phyloP scores from a whole-genome alignment of 441 rosid species.

The Pelargonium australe region DNA sequence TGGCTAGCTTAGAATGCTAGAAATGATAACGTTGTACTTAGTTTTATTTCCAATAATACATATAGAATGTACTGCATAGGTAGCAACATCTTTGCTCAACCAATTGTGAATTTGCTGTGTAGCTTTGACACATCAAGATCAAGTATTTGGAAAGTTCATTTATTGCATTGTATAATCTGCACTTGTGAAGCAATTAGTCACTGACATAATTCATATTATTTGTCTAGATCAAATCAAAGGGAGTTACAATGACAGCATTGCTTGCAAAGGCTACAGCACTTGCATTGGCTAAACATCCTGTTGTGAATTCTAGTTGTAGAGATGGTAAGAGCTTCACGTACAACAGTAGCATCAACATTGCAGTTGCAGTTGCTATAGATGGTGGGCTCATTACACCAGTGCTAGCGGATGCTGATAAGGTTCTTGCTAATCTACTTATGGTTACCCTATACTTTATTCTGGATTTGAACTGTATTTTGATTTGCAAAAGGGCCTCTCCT shows the following conservation, averaged over 20 bases:
- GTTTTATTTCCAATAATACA: too few species aligned
- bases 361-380: conserved; percentile 88
- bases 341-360: conserved; percentile 71
- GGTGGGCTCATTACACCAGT: conserved; percentile 92
- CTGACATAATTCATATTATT: conserved; percentile 9
- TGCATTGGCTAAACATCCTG: conserved; percentile 73
- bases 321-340: conserved; percentile 82
- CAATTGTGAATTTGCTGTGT: background rate
- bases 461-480: background rate
- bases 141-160: background rate
- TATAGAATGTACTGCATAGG: background rate
- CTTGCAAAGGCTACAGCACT: conserved; percentile 89
- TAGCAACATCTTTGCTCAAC: background rate
- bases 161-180: background rate
- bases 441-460: background rate
- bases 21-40: background rate
- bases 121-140: too few species aligned
- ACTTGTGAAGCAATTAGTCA: background rate
- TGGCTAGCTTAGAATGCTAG: background rate
- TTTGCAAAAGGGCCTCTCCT: background rate
- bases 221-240: conserved; percentile 78
- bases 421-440: conserved; percentile 20
- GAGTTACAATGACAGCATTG: conserved; percentile 93
- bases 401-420: conserved; percentile 92
- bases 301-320: conserved; percentile 75